Evolutionary conservation across 139 green algal species (phyloP), one percentile per base, ranked within the genome.

Genomic region (Diplosphaera chodatii): DNA sequence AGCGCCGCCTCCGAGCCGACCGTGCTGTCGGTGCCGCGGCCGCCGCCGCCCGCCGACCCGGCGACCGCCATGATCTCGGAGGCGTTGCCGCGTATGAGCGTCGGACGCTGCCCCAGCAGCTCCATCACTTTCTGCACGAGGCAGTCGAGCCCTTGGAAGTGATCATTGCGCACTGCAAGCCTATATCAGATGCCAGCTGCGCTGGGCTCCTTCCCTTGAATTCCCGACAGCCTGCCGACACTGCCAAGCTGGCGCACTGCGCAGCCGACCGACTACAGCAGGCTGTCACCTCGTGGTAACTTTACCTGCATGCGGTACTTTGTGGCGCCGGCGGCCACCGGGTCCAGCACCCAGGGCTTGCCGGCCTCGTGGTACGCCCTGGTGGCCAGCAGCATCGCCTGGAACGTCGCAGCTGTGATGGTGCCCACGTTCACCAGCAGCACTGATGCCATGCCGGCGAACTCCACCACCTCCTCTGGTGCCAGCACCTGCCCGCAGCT

Each of bases 341-440:
- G 90, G 76, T 96, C 90, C 25, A 96, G 78, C 62, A 95, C 88
- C 89, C 89, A 95, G 0, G 88, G 88, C 68, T 89, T 93, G 55
- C 77, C 75, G 22, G 81, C 32, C 15, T 76, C 70, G 21, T 78
- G 74, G 0, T 87, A 86, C 62, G 74, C 32, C 27, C 80, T 76
- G 0, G 85, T 85, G 15, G 84, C 86, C 33, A 89, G 74, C 69
- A 87, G 83, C 84, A 91, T 94, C 10, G 73, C 66, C 1, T 66
- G 70, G 18, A 77, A 63, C 83, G 86, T 92, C 15, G 88, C 84
- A 30, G 64, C 37, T 15, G 65, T 78, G 0, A 94, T 76, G 0
- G 89, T 94, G 32, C 90, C 89, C 69, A 96, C 88, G 74, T 96
- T 96, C 32, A 96, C 76, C 0, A 94, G 78, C 68, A 96, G 73